Evolutionary conservation across 768 basidiomycete species (phyloP).

Genomic region (Hypholoma sublateritium): DNA sequence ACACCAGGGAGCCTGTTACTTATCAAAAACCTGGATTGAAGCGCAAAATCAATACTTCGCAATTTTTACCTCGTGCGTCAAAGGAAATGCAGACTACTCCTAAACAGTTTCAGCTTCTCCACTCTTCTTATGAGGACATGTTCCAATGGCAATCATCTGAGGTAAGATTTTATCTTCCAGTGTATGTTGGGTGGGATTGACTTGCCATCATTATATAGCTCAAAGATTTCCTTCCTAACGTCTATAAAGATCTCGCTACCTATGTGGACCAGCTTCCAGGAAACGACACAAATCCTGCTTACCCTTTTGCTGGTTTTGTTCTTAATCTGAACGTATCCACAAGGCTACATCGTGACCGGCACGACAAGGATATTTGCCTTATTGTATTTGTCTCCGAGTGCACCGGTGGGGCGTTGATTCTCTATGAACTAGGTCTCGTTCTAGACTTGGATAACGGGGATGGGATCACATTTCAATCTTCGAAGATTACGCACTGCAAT

Average conservation of each 20-base stretch:
- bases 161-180: background rate
- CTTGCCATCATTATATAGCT: background rate
- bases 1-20: background rate
- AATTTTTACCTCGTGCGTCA: conserved; percentile 1
- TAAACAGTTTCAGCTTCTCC: background rate
- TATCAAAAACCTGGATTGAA: background rate
- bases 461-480: conserved; percentile 18
- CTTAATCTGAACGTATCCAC: conserved; percentile 24
- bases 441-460: conserved; percentile 17
- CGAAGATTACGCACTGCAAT: conserved; percentile 22
- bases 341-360: conserved; percentile 15
- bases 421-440: conserved; percentile 21
- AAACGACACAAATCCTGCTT: conserved; percentile 7
- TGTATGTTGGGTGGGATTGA: background rate
- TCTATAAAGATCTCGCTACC: background rate
- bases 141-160: conserved; percentile 2
- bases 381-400: conserved; percentile 19
- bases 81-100: background rate
- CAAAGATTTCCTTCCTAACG: background rate
- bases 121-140: background rate
- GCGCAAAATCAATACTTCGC: background rate
- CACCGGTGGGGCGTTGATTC: conserved; percentile 21
- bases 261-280: background rate
- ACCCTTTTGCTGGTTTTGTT: conserved; percentile 23
- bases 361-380: conserved; percentile 22